Evolutionary conservation across 176 grass and related monocot genomes (phyloP).

Genomic region (Oryza longistaminata): DNA sequence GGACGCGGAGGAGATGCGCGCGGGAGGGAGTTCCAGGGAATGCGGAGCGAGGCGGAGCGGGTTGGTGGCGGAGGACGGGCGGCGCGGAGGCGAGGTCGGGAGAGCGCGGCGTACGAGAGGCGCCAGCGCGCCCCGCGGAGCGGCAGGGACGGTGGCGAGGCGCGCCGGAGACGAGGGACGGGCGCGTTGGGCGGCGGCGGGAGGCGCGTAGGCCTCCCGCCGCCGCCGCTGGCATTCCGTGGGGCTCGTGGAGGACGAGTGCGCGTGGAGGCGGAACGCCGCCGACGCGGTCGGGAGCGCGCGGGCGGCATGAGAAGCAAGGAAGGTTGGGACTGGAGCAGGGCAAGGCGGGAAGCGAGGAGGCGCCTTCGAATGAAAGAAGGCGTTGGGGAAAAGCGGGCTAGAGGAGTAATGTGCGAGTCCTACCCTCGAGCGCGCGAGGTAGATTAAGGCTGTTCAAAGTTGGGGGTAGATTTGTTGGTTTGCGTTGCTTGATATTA

Average conservation of each 20-base stretch:
- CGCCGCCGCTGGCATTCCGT: constrained; percentile 29
- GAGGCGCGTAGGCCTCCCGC: not conserved
- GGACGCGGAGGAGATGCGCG: constrained; percentile 50
- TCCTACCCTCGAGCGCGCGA: no score
- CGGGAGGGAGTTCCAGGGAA: constrained; percentile 92
- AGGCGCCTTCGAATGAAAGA: no score
- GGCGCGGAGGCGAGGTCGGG: constrained; percentile 44
- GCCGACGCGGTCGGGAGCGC: constrained; percentile 4
- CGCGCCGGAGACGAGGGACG: constrained; percentile 46
- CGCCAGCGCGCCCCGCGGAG: constrained; percentile 55
- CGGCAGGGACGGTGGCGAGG: constrained; percentile 43
- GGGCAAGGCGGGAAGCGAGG: no score
- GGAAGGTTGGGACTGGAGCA: no score
- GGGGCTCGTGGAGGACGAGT: constrained; percentile 51
- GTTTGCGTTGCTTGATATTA: no score
- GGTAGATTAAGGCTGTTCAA: no score
- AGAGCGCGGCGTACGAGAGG: constrained; percentile 61
- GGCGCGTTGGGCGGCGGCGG: constrained; percentile 48
- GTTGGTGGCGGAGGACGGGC: constrained; percentile 49
- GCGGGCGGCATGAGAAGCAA: not conserved
- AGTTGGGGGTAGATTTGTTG: no score
- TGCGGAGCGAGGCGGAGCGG: constrained; percentile 42
- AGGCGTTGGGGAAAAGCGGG: no score
- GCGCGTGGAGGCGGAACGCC: constrained; percentile 44
- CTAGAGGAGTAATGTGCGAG: no score